Evolutionary conservation across 495 filamentous ascomycete genomes (phyloP).

Genomic region (Aspergillus hancockii): DNA sequence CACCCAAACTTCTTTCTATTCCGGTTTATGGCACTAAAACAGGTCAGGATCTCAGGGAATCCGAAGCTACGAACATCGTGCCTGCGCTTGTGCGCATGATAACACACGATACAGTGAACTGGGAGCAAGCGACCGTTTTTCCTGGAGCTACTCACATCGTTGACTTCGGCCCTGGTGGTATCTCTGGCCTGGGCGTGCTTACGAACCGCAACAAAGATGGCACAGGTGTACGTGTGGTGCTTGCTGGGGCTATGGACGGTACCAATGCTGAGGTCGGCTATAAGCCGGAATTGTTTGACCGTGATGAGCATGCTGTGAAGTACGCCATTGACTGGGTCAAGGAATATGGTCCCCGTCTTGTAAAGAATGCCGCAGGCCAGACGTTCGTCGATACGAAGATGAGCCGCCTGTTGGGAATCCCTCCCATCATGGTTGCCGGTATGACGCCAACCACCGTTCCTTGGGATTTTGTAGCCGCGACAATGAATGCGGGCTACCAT

Average conservation of each 20-base stretch:
- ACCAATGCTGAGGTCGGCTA: conserved; percentile 90
- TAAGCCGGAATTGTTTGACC: conserved; percentile 95
- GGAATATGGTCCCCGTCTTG: conserved; percentile 84
- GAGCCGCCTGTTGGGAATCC: conserved; percentile 86
- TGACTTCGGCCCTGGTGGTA: conserved; percentile 95
- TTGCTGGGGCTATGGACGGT: conserved; percentile 88
- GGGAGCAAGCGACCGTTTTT: conserved; percentile 92
- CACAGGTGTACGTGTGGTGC: conserved; percentile 91
- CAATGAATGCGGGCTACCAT: conserved; percentile 93
- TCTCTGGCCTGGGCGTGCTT: conserved; percentile 92
- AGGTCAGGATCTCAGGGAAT: conserved; percentile 74
- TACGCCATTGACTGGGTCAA: conserved; percentile 98
- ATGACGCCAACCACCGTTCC: conserved; percentile 95
- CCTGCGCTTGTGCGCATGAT: conserved; percentile 88
- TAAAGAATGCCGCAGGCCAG: conserved; percentile 81
- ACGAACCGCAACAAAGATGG: conserved; percentile 99
- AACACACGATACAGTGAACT: conserved; percentile 86
- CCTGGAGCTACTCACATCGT: conserved; percentile 87
- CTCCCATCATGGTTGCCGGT: conserved; percentile 89
- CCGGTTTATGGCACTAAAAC: conserved; percentile 86
- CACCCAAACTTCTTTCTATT: conserved; percentile 67
- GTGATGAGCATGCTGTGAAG: conserved; percentile 90
- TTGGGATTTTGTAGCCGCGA: conserved; percentile 94
- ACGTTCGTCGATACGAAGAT: conserved; percentile 98
- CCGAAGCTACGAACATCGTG: conserved; percentile 67